Percentiles rank a stretch among this genome's conserved stretches.
These are phyloP conservation scores for Phytopythium aichiense DNA, from an alignment of 352 stramenopile species.

Conservation along the genomic window DNA sequence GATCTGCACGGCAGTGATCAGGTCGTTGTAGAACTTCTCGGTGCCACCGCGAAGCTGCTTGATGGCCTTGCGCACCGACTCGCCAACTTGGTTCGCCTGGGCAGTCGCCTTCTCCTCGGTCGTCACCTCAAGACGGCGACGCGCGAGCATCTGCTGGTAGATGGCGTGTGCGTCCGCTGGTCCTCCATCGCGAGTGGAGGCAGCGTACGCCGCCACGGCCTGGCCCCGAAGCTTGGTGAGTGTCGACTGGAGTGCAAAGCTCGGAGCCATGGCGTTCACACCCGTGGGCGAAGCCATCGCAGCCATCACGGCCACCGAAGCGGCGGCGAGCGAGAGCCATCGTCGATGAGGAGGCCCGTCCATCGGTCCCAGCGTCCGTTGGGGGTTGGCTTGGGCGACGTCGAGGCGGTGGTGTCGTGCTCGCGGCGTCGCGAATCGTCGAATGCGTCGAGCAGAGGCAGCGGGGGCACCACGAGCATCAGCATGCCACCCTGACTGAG, in stretches of 20 bases:
- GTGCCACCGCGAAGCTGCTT: constrained; percentile 57
- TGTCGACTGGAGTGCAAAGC: not conserved
- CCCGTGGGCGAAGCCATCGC: too few species aligned
- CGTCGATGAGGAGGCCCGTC: not conserved
- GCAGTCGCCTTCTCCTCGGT: constrained; percentile 17
- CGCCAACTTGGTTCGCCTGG: constrained; percentile 46
- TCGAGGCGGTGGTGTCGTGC: not conserved
- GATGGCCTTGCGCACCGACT: constrained; percentile 48
- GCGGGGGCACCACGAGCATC: not conserved
- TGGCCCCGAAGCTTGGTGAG: not conserved
- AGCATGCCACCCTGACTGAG: not conserved
- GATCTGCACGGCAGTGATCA: constrained; percentile 57
- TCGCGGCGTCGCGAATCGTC: not conserved
- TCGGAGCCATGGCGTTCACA: not conserved
- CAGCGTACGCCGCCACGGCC: not conserved
- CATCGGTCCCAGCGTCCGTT: not conserved
- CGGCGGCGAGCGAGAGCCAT: not conserved
- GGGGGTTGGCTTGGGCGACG: not conserved
- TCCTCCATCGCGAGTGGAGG: not conserved
- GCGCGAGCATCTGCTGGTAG: not conserved
- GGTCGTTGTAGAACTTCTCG: constrained; percentile 55
- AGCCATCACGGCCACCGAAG: not conserved
- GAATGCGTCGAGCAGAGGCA: not conserved
- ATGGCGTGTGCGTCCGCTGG: not conserved
- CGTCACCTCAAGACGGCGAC: not conserved